Evolutionary conservation across 2,329 filamentous ascomycete genomes (phyloP).

Genomic region (Emmonsia crescens): DNA sequence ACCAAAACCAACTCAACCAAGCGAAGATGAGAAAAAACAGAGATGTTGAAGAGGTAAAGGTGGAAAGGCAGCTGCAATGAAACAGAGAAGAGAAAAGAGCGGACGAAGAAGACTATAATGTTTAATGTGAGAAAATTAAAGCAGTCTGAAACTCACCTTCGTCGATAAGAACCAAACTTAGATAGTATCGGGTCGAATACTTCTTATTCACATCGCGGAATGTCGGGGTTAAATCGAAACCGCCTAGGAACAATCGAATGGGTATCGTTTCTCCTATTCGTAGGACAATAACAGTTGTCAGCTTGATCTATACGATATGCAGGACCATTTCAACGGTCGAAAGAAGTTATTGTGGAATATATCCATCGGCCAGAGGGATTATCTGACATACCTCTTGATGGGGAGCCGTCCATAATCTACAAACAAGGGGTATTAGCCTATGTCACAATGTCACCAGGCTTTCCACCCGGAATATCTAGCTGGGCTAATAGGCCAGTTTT

Average conservation of each 20-base stretch:
- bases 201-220: constrained; percentile 99
- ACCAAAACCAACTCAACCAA: background rate
- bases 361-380: background rate
- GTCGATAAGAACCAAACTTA: constrained; percentile 90
- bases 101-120: background rate
- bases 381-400: constrained; percentile 63
- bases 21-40: background rate
- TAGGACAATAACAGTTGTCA: background rate
- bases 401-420: constrained; percentile 98
- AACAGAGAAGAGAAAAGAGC: background rate
- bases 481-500: constrained; percentile 7
- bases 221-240: constrained; percentile 93
- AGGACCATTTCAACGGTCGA: background rate
- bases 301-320: background rate
- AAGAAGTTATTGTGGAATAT: background rate
- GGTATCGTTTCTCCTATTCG: constrained; percentile 71
- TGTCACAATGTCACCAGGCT: background rate
- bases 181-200: constrained; percentile 95
- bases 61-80: background rate
- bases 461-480: background rate
- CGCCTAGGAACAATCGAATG: constrained; percentile 90
- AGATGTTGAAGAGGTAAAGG: background rate
- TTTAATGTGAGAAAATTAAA: background rate
- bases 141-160: constrained; percentile 52
- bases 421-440: background rate